Percentiles rank a stretch among this genome's conserved stretches.
These are phyloP conservation scores for Limonomyces culmigenus DNA, from an alignment of 1,284 basidiomycete species.

Conservation along the genomic window DNA sequence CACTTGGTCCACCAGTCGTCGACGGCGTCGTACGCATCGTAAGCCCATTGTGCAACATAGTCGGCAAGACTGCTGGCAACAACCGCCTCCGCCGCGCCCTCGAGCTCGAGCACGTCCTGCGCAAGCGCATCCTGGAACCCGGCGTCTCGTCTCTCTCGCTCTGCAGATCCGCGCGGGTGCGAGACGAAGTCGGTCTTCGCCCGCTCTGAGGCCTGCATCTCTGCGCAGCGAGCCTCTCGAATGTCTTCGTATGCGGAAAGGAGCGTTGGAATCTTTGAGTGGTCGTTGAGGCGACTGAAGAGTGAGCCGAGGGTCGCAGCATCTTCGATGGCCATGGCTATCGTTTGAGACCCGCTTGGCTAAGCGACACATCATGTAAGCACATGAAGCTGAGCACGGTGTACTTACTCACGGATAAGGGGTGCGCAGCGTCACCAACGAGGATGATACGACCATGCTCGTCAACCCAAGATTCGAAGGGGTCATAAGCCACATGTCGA, in stretches of 20 bases:
- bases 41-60: conserved; percentile 7
- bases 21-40: conserved; percentile 8
- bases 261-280: conserved; percentile 9
- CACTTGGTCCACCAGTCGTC: conserved; percentile 4
- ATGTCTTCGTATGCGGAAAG: conserved; percentile 13
- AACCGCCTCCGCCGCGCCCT: conserved; percentile 8
- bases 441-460: conserved; percentile 6
- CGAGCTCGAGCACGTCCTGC: neutral
- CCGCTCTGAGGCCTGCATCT: conserved; percentile 8
- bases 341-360: conserved; percentile 11
- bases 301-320: conserved; percentile 13
- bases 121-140: conserved; percentile 4
- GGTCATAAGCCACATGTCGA: neutral
- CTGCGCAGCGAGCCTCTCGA: conserved; percentile 8
- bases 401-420: conserved; percentile 7
- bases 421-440: conserved; percentile 9
- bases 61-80: conserved; percentile 8
- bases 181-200: conserved; percentile 6
- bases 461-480: conserved; percentile 9
- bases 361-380: conserved; percentile 1
- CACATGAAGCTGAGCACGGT: neutral
- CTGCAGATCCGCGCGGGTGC: conserved; percentile 7
- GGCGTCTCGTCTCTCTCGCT: conserved; percentile 8
- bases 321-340: conserved; percentile 14
- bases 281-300: conserved; percentile 9